Conservation (phyloP, 1,139 yeast species). For the Saccharomyces uvarum region DNA sequence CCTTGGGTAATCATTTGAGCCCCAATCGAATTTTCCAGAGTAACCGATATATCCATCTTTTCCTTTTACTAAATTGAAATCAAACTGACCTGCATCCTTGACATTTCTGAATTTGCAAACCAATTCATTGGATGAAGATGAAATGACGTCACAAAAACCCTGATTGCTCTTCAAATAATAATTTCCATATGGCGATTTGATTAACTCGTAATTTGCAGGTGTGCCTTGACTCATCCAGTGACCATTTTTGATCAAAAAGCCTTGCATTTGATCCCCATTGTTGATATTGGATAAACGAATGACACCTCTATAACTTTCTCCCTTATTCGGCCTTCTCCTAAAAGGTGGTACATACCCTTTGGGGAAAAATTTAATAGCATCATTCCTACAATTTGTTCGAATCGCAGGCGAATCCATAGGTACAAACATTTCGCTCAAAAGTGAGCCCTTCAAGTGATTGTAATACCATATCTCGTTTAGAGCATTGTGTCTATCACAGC, state of each 20-base stretch:
- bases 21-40: slow-evolving; percentile 62
- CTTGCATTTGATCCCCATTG: slow-evolving; percentile 35
- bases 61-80: slow-evolving; percentile 38
- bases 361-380: slow-evolving; percentile 70
- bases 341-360: slow-evolving; percentile 43
- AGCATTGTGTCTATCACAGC: slow-evolving; percentile 61
- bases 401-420: slow-evolving; percentile 53
- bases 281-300: slow-evolving; percentile 47
- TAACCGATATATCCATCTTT: slow-evolving; percentile 41
- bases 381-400: slow-evolving; percentile 55
- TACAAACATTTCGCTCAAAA: slow-evolving; percentile 54
- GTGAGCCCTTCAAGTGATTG: slow-evolving; percentile 69
- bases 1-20: slow-evolving; percentile 46
- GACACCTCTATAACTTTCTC: slow-evolving; percentile 36
- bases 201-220: slow-evolving; percentile 65
- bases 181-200: slow-evolving; percentile 63
- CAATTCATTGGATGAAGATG: slow-evolving; percentile 30
- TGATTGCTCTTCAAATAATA: slow-evolving; percentile 55
- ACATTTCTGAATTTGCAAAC: slow-evolving; percentile 33
- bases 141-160: slow-evolving; percentile 60
- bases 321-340: slow-evolving; percentile 14
- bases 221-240: slow-evolving; percentile 78
- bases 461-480: slow-evolving; percentile 88
- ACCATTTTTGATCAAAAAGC: slow-evolving; percentile 75
- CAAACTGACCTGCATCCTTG: slow-evolving; percentile 47